Base-by-base conservation (phyloP, 1,139 yeast genomes). In the Diutina sp. region DNA sequence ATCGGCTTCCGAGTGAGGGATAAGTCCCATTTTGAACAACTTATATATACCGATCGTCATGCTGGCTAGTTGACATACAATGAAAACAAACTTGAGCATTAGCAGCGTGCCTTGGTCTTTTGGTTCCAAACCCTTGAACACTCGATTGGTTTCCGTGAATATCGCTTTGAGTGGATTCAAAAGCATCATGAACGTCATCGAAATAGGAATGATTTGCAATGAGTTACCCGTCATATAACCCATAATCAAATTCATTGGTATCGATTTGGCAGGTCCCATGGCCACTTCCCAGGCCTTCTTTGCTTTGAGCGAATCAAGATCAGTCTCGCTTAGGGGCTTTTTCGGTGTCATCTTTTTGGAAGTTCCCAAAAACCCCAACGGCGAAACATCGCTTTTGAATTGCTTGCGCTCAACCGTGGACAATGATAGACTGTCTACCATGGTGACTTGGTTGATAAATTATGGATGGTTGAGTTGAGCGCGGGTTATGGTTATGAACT, bases 201-300 rank as follows among this genome's bases (percentile, higher is more conserved):
- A 86, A 57, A 93, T 86, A 5, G 97, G 95, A 59, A 93, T 90
- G 61, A 93, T 79, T 65, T 93, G 98, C 35, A 93, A 72, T 6
- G 96, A 83, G 64, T 87, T 87, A 41, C 99, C 99, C 1, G 97
- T 84, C 90, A 93, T 89, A 69, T 90, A 93, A 59, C 91, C 84
- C 96, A 93, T 90, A 57, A 90, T 73, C 58, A 87, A 68, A 64
- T 90, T 93, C 95, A 90, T 87, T 5, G 97, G 96, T 35, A 93
- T 73, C 29, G 84, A 78, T 66, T 91, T 93, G 2, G 91, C 90
- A 0, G 98, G 97, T 0, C 84, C 84, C 18, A 80, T 70, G 2
- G 97, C 96, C 44, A 87, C 67, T 60, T 89, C 95, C 96, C 97
- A 90, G 0, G 95, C 93, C 66, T 85, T 88, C 66, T 79, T 81